phyloP scores from a whole-genome alignment of 495 filamentous ascomycete species.

The Amniculicola lignicola region DNA sequence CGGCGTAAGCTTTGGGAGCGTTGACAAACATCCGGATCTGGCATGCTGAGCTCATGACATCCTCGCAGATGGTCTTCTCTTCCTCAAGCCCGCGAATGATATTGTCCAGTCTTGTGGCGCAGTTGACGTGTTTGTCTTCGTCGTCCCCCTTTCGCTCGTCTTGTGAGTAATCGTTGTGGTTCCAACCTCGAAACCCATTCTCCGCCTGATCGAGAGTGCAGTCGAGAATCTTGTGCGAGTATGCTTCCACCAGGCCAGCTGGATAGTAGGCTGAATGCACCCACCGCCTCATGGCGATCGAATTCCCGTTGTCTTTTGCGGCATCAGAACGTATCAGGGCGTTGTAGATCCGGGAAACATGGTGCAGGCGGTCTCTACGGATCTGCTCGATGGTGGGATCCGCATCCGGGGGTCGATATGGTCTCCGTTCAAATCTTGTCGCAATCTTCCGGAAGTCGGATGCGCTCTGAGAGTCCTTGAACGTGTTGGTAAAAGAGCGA shows the following conservation, averaged over 20 bases:
- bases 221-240: constrained; percentile 21
- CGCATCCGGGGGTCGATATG: constrained; percentile 8
- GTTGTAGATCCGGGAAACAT: constrained; percentile 19
- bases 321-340: constrained; percentile 20
- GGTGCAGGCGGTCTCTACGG: not conserved
- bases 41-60: constrained; percentile 24
- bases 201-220: constrained; percentile 15
- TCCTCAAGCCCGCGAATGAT: constrained; percentile 21
- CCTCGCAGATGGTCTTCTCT: constrained; percentile 32
- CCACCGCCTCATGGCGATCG: constrained; percentile 26
- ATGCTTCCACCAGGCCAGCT: constrained; percentile 13
- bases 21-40: constrained; percentile 30
- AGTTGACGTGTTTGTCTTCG: constrained; percentile 21
- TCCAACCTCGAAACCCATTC: constrained; percentile 17
- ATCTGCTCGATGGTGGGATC: constrained; percentile 10
- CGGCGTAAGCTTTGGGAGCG: constrained; percentile 22
- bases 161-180: constrained; percentile 14
- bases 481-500: not conserved
- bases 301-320: constrained; percentile 20
- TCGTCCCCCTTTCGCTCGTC: constrained; percentile 24
- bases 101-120: constrained; percentile 13
- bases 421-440: constrained; percentile 6
- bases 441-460: constrained; percentile 5
- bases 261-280: constrained; percentile 7
- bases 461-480: constrained; percentile 4